Evolutionary conservation across 257 asterid species (phyloP), one percentile per base, ranked within the genome.

Genomic region (Solanum raphanifolium): DNA sequence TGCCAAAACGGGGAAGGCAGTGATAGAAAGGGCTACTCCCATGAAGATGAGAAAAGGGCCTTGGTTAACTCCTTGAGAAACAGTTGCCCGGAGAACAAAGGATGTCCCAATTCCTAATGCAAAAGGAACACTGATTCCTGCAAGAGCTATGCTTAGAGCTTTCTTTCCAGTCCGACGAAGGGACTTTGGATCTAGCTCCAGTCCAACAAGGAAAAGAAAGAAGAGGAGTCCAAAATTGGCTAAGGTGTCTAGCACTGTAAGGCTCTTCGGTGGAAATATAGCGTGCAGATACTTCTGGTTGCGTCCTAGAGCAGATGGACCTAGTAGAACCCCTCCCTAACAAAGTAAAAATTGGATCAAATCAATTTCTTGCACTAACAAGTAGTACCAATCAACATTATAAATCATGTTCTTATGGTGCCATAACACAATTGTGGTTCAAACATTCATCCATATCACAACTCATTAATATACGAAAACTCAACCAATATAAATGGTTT

Each of bases 11-110:
- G 98, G 98, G 85, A 94, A 93, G 13, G 98, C 98, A 5, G 98
- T 95, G 89, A 95, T 95, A 23, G 98, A 95, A 55, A 95, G 97
- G 9, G 98, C 98, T 5, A 95, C 98, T 9, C 98, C 98, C 96
- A 94, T 95, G 91, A 95, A 95, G 7, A 95, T 92, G 1, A 95
- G 90, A 86, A 95, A 96, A 1, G 98, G 90, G 10, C 89, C 92
- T 38, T 88, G 76, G 7, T 81, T 89, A 32, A 89, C 95, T 9
- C 90, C 96, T 46, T 91, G 7, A 39, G 93, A 88, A 23, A 95
- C 89, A 5, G 98, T 94, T 58, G 69, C 87, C 6, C 92, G 86
- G 46, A 96, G 92, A 5, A 74, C 93, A 82, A 91, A 93, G 0
- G 98, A 95, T 43, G 98, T 89, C 84, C 98, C 98, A 7, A 96